Base-by-base conservation (phyloP, 192 early-diverging fungal species). In the Chytriomyces hyalinus region DNA sequence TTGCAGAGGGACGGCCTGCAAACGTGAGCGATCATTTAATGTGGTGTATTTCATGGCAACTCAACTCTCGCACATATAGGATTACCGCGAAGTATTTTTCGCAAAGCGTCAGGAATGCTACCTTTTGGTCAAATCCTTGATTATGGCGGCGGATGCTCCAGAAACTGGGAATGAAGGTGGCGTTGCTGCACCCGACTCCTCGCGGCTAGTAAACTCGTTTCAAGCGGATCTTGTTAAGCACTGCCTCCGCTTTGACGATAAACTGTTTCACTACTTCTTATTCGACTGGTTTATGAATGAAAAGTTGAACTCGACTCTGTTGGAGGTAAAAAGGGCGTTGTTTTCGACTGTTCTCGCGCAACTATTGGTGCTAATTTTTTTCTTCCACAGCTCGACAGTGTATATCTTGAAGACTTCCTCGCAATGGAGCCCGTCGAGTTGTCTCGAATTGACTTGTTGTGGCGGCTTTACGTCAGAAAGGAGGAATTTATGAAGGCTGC, bases 401-500 rank as follows among this genome's bases (percentile, higher is more conserved):
- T 17, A 6, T 78, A 78, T 50, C 61, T 78, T 22, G 77, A 78
- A 73, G 77, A 73, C 48, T 78, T 51, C 26, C 57, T 78, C 44
- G 70, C 22, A 11, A 22, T 62, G 28, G 77, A 78, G 20, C 67
- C 67, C 10, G 26, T 65, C 7, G 46, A 45, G 22, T 63, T 65
- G 10, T 61, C 72, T 22, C n/a, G 70, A 24, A 65, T 78, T 48
- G 49, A 78, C 24, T 20, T 68, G 4, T 65, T 78, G 26, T 78
- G 70, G 77, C 43, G 51, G 53, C 53, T 73, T 50, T 78, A 78
- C 49, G 69, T 72, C 9, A 28, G 62, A 17, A 61, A 65, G 48
- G 77, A 65, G 26, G 48, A 76, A 47, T 71, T 72, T 65, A 73
- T 78, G 59, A 78, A 73, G 43, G 68, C 77, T 22, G 68, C 77